Percentiles rank a stretch among this genome's conserved stretches.
These are phyloP conservation scores for Schwanniomyces occidentalis DNA, from an alignment of 805 yeast genomes.

Conservation along the genomic window DNA sequence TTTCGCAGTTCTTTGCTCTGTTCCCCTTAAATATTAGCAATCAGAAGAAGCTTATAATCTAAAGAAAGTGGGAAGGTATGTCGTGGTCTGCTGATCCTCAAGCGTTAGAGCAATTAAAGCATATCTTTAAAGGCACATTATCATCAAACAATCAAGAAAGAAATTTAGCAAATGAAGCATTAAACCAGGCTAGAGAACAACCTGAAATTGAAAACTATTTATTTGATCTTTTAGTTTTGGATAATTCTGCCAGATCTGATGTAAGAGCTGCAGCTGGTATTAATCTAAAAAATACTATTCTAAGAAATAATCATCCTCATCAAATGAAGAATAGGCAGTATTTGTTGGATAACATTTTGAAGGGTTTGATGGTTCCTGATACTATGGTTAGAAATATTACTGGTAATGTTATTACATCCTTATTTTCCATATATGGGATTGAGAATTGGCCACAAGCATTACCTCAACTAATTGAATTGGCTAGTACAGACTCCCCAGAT, in stretches of 20 bases:
- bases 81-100: slow-evolving; percentile 71
- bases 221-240: slow-evolving; percentile 62
- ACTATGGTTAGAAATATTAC: slow-evolving; percentile 80
- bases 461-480: slow-evolving; percentile 65
- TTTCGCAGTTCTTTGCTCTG: no score
- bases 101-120: slow-evolving; percentile 62
- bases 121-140: slow-evolving; percentile 69
- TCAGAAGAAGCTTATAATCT: neutral
- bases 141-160: slow-evolving; percentile 59
- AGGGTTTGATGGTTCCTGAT: slow-evolving; percentile 56
- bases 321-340: slow-evolving; percentile 29
- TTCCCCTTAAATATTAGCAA: no score
- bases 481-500: slow-evolving; percentile 29
- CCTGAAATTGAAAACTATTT: slow-evolving; percentile 83
- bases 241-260: slow-evolving; percentile 45
- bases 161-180: slow-evolving; percentile 67
- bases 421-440: slow-evolving; percentile 70
- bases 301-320: slow-evolving; percentile 31
- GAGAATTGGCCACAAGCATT: slow-evolving; percentile 72
- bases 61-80: slow-evolving; percentile 28
- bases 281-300: slow-evolving; percentile 74
- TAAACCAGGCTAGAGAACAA: slow-evolving; percentile 65
- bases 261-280: slow-evolving; percentile 88
- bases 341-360: slow-evolving; percentile 44
- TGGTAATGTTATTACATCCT: slow-evolving; percentile 84